phyloP scores from a whole-genome alignment of 148 eudicot species.

The Arctostaphylos glauca region DNA sequence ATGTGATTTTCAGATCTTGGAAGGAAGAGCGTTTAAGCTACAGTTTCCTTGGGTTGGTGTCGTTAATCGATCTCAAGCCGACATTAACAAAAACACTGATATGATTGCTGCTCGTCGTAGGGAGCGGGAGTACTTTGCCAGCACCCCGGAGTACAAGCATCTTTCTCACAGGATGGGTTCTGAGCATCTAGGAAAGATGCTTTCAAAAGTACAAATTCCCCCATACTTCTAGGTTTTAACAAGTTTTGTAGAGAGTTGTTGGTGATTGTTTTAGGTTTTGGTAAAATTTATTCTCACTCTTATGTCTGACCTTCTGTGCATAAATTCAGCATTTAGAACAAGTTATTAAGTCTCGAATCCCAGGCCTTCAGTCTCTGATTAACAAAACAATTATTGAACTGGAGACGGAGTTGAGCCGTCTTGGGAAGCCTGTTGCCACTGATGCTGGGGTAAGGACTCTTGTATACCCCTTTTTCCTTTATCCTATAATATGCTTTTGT shows the following conservation, averaged over 20 bases:
- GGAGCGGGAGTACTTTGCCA: conserved; percentile 79
- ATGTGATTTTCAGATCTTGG: conserved; percentile 61
- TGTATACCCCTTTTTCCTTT: neutral
- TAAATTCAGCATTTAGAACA: conserved; percentile 80
- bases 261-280: neutral
- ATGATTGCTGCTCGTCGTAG: conserved; percentile 92
- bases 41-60: conserved; percentile 97
- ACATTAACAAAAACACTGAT: conserved; percentile 87
- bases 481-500: neutral
- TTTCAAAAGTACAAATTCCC: conserved; percentile 61
- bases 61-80: conserved; percentile 97
- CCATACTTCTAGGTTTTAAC: neutral
- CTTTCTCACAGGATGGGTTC: conserved; percentile 92
- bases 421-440: conserved; percentile 88
- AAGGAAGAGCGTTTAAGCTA: conserved; percentile 78
- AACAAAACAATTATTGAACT: conserved; percentile 85
- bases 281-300: neutral
- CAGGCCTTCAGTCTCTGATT: conserved; percentile 94
- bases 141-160: conserved; percentile 83
- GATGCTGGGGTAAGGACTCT: conserved; percentile 90
- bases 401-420: conserved; percentile 92
- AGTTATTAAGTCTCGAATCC: conserved; percentile 96
- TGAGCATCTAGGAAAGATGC: conserved; percentile 85
- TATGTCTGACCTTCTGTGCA: neutral
- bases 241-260: neutral